Evolutionary conservation across 768 basidiomycete species (phyloP).

Genomic region (Mycena filopes): DNA sequence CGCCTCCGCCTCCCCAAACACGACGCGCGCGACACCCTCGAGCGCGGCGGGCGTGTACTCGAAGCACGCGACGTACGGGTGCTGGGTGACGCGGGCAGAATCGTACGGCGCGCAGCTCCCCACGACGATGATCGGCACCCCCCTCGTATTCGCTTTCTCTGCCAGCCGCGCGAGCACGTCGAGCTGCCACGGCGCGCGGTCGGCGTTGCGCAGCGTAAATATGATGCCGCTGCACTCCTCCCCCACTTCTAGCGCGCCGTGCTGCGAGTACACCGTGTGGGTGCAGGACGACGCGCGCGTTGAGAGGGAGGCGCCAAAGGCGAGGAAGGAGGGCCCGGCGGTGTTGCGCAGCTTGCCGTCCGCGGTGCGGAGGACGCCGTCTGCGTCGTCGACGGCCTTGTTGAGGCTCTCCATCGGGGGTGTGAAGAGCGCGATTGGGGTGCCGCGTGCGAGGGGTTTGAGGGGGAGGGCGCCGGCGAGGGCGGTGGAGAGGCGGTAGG

Average conservation of each 20-base stretch:
- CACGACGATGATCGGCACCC: conserved; percentile 56
- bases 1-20: conserved; percentile 50
- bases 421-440: conserved; percentile 59
- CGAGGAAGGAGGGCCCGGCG: conserved; percentile 64
- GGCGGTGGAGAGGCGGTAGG: conserved; percentile 60
- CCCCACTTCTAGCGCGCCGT: conserved; percentile 11
- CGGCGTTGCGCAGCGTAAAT: conserved; percentile 69
- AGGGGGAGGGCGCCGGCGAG: conserved; percentile 52
- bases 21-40: conserved; percentile 51
- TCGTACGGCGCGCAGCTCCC: conserved; percentile 79
- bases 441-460: conserved; percentile 40
- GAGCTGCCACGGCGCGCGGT: conserved; percentile 63
- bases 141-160: conserved; percentile 31
- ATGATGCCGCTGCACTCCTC: conserved; percentile 48
- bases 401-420: conserved; percentile 69
- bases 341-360: conserved; percentile 64
- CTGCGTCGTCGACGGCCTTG: conserved; percentile 68
- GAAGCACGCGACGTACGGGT: conserved; percentile 63
- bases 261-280: conserved; percentile 60
- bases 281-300: conserved; percentile 44
- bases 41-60: conserved; percentile 68
- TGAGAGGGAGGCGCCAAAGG: conserved; percentile 55
- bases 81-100: conserved; percentile 44
- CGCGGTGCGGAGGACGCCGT: conserved; percentile 52
- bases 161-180: conserved; percentile 47